A percentile compares a stretch with the other conserved stretches of the same genome.
phyloP scores from a whole-genome alignment of 257 asterid genomes.

The Solanum etuberosum region DNA sequence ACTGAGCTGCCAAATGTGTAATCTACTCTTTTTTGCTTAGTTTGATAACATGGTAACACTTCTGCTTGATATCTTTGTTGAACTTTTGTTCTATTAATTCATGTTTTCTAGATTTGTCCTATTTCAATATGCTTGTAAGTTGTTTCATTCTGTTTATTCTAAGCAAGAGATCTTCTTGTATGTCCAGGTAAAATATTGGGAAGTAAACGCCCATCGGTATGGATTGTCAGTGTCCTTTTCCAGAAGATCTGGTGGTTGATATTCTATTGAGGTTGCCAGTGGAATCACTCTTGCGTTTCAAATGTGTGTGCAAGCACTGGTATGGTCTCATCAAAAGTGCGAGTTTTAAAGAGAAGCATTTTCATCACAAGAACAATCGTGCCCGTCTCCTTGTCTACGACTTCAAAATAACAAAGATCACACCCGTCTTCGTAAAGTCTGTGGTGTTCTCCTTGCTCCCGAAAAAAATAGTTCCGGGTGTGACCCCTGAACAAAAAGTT shows the following conservation, averaged over 20 bases:
- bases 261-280: slow-evolving; percentile 23
- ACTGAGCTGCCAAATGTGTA: not conserved
- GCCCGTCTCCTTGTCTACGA: slow-evolving; percentile 8
- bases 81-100: not conserved
- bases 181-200: no score
- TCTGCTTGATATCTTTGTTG: not conserved
- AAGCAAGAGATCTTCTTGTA: no score
- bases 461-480: no score
- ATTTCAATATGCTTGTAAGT: not conserved
- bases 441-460: no score
- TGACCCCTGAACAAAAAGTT: no score
- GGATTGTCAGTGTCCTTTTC: not conserved
- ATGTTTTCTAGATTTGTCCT: not conserved
- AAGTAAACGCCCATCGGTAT: no score
- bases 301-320: slow-evolving; percentile 31
- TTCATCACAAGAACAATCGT: slow-evolving; percentile 7
- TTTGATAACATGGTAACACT: not conserved
- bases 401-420: no score
- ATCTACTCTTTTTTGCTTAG: not conserved
- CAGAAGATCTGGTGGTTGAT: slow-evolving; percentile 17
- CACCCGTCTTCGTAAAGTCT: no score
- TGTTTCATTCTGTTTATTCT: not conserved
- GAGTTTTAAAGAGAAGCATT: slow-evolving; percentile 12
- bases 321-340: slow-evolving; percentile 16
- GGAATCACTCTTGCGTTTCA: slow-evolving; percentile 20